phyloP scores from a whole-genome alignment of 768 basidiomycete genomes.

The Mycena amicta region DNA sequence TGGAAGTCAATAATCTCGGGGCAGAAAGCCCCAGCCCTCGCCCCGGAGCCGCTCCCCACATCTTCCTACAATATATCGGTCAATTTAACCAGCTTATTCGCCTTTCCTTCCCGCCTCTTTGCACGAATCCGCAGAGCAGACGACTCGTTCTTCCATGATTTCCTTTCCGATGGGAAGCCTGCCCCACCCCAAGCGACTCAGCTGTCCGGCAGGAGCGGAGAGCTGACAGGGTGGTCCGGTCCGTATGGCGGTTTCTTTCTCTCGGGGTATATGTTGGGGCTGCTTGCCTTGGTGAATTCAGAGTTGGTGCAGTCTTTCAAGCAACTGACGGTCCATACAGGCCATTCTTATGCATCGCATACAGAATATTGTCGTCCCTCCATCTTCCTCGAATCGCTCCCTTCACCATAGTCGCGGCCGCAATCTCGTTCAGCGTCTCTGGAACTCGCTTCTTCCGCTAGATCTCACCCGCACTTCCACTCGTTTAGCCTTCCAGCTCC shows the following conservation, averaged over 20 bases:
- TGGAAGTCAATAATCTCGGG: slow-evolving; percentile 21
- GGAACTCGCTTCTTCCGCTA: slow-evolving; percentile 57
- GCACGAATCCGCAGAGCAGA: slow-evolving; percentile 41
- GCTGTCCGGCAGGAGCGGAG: slow-evolving; percentile 15
- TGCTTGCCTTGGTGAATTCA: slow-evolving; percentile 49
- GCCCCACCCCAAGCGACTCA: slow-evolving; percentile 5
- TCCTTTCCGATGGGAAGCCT: not conserved
- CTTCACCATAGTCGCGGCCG: slow-evolving; percentile 29
- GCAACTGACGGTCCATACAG: slow-evolving; percentile 36
- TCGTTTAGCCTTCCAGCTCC: slow-evolving; percentile 60
- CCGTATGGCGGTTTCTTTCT: slow-evolving; percentile 62
- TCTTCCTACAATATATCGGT: slow-evolving; percentile 40
- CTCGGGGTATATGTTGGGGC: slow-evolving; percentile 68
- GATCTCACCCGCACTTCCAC: slow-evolving; percentile 62
- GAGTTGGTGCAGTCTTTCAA: not conserved
- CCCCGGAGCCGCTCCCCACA: slow-evolving; percentile 15
- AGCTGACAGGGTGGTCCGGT: no score
- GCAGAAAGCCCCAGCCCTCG: slow-evolving; percentile 17
- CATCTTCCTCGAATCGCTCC: slow-evolving; percentile 36
- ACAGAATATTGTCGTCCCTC: slow-evolving; percentile 76
- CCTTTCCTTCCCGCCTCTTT: slow-evolving; percentile 43
- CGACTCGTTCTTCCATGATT: slow-evolving; percentile 28
- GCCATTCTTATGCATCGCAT: slow-evolving; percentile 73
- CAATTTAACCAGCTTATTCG: slow-evolving; percentile 50
- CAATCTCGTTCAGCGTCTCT: slow-evolving; percentile 30